These are phyloP conservation scores for Brassica cretica DNA, from an alignment of 345 rosid species.

Conservation along the genomic window DNA sequence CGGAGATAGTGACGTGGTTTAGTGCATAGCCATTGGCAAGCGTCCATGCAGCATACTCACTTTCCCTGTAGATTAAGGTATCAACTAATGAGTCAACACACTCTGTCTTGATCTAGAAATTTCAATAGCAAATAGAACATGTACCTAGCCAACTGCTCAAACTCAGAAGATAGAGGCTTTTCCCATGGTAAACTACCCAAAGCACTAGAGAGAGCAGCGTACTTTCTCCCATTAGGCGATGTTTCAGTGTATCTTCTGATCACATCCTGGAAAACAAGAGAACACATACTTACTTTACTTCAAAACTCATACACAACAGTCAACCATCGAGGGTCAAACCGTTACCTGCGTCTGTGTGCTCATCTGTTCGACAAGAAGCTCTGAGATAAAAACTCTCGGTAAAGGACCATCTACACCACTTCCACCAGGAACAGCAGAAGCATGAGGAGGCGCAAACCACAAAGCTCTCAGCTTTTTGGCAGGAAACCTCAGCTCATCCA, in stretches of 20 bases:
- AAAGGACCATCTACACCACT: slow-evolving; percentile 72
- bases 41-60: slow-evolving; percentile 99
- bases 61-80: slow-evolving; percentile 65
- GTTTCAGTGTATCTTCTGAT: slow-evolving; percentile 57
- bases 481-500: slow-evolving; percentile 82
- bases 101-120: no score
- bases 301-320: slow-evolving; percentile 4
- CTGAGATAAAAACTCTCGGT: slow-evolving; percentile 87
- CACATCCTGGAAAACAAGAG: slow-evolving; percentile 61
- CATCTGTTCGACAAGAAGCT: slow-evolving; percentile 82
- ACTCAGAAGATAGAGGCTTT: slow-evolving; percentile 70
- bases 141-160: slow-evolving; percentile 80
- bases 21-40: slow-evolving; percentile 93
- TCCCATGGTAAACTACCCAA: slow-evolving; percentile 81
- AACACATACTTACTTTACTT: slow-evolving; percentile 9
- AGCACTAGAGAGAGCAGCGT: slow-evolving; percentile 81
- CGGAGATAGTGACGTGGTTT: slow-evolving; percentile 88
- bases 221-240: slow-evolving; percentile 50
- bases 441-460: slow-evolving; percentile 87
- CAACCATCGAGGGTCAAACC: neutral
- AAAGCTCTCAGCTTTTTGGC: slow-evolving; percentile 87
- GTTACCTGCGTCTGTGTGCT: slow-evolving; percentile 76
- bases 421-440: slow-evolving; percentile 43
- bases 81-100: no score
- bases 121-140: neutral